Evolutionary conservation across 2,329 filamentous ascomycete genomes (phyloP), one percentile per base, ranked within the genome.

Genomic region (Xylariales sp.): DNA sequence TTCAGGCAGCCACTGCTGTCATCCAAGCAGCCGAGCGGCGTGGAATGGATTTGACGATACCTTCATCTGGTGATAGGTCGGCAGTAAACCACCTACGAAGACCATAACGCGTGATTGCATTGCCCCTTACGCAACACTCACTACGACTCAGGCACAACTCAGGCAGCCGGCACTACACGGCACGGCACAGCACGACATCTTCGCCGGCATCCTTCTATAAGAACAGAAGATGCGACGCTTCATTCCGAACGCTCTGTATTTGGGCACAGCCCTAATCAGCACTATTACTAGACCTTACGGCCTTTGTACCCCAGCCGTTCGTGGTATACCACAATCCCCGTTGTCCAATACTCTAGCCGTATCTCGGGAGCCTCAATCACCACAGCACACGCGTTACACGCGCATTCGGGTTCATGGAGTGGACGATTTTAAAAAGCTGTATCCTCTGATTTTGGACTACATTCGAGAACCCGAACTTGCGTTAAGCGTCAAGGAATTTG

Each of bases 371-470:
- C 16, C 50, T 28, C 63, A 45, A 36, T 23, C 23, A 43, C 56
- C 50, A 36, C 63, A 61, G 52, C 50, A 45, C 4, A 36, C 3
- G 32, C 56, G 41, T 18, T 61, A 61, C 34, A 65, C 43, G 50
- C 50, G 63, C 43, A 56, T 65, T 43, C 56, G 57, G 52, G 28
- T 65, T 34, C 57, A 50, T 5, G 10, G 56, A 3, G 50, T 46
- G 5, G 43, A 36, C 14, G 63, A 65, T 50, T 34, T 60, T 32
- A 34, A 36, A 28, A 65, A 12, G 49, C 50, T 60, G 10, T 65
- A 65, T 49, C 50, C 56, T 43, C 56, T 65, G 16, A 65, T 65
- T 43, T 0, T 65, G 14, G 56, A 65, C 41, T 65, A 65, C 23
- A 60, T 60, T 9, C 59, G 55, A 49, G 62, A 65, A n/a, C 56